Base-by-base conservation (phyloP, 139 green algal genomes). In the Auxenochlorella pyrenoidosa region DNA sequence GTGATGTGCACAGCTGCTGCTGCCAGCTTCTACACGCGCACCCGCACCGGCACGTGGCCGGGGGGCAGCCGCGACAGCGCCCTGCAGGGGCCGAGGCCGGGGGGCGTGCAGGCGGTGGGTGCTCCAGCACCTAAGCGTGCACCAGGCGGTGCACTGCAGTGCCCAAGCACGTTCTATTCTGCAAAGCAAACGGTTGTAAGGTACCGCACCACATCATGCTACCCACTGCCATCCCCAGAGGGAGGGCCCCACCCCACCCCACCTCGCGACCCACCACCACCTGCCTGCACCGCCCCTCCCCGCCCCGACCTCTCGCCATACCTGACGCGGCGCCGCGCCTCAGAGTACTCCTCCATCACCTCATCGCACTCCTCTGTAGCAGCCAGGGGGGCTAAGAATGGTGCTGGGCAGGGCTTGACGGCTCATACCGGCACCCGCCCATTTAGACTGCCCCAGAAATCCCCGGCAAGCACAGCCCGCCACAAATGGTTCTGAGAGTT, bases 331-430 rank as follows among this genome's bases (percentile, higher is more conserved):
- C 72, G 60, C 15, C 90, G 88, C 28, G 88, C 84, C 36, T 89
- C 43, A 66, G 89, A 75, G 34, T 93, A 86, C 41, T 89, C 88
- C 51, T 91, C 84, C 34, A 90, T 84, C 65, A 84, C 88, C 85
- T 93, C 88, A 36, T 94, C 91, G 60, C 90, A 94, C 66, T 94
- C 90, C 84, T 92, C 88, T 43, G 90, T 24, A 40, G 22, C 44
- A 51, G 78, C 28, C 40, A 40, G 10, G 40, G 15, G 38, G 38
- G 26, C 36, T 21, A 51, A 4, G n/a, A 22, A 38, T 82, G 75
- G 75, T 22, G 30, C 22, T 63, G 44, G 44, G 30, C 28, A 40
- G 44, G 30, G 43, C 1, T 18, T n/a, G 75, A 13, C 47, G 47
- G 8, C 6, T 58, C 15, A 22, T 24, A 24, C 3, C 54, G 16